Base-by-base conservation (phyloP, 1,284 basidiomycete species). In the Trichosporon faecale region DNA sequence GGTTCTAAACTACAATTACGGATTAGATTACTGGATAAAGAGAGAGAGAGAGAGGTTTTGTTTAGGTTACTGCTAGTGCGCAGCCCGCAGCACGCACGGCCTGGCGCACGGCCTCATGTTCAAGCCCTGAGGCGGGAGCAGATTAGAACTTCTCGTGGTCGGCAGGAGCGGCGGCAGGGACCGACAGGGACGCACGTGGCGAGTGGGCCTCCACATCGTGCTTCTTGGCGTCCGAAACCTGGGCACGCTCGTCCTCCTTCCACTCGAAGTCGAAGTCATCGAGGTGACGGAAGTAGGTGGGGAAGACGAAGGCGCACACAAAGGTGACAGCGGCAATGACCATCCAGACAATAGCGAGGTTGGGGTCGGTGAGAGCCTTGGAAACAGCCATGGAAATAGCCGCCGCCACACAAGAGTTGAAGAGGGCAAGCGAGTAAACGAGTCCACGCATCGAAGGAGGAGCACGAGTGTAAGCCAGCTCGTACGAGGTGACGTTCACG, bases 401-500 rank as follows among this genome's bases (percentile, higher is more conserved):
- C 25, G 82, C 76, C 11, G 84, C 79, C 74, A 86, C 79, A 70
- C 85, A 85, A 21, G 74, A 78, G 70, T 82, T 84, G 82, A 85
- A 85, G 57, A 86, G 78, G 70, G 80, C 78, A 67, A 82, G 52
- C 44, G 81, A 79, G 75, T 83, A 83, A 65, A 85, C 81, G 49
- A 84, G 72, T 65, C 77, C 80, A 78, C 84, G 84, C 84, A 85
- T 85, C 65, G 82, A 73, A 1, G 82, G 79, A 1, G 84, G 84
- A 16, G 84, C 78, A 29, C 81, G 77, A 44, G 85, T 85, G 78
- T 85, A 86, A 65, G 83, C 83, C 40, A 86, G 80, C 78, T 87
- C 86, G 78, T 86, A 84, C 55, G 81, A 81, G 25, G 85, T 85
- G 68, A 86, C 84, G 64, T 83, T 85, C 72, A 86, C 84, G 60